A percentile compares a stretch with the other conserved stretches of the same genome.
These are phyloP conservation scores for Akanthomyces lecanii DNA, from an alignment of 2,329 filamentous ascomycete species.

Conservation along the genomic window DNA sequence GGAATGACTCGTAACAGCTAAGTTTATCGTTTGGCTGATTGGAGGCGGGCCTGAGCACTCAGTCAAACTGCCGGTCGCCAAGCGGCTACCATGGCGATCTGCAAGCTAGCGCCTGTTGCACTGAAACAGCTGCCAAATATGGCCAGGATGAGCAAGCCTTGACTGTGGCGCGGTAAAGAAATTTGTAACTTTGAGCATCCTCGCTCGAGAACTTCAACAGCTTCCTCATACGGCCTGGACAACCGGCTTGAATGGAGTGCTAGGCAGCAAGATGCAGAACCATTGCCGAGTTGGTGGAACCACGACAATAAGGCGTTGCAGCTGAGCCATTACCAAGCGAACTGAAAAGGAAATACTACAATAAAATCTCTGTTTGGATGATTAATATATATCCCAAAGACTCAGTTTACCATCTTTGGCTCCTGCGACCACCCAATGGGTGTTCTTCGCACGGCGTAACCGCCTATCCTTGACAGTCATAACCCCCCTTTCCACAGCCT, in stretches of 20 bases:
- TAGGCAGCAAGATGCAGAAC: no score
- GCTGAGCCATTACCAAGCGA: background rate
- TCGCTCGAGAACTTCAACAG: no score
- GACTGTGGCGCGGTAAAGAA: background rate
- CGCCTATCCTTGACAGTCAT: conserved; percentile 57
- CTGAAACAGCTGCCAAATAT: background rate
- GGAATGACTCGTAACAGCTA: background rate
- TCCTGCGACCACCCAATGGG: conserved; percentile 86
- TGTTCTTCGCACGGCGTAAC: conserved; percentile 58
- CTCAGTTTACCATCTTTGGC: conserved; percentile 95
- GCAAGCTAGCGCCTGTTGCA: background rate
- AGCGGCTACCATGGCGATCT: background rate
- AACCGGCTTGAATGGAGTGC: background rate
- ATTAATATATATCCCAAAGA: conserved; percentile 86
- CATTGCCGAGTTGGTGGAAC: background rate
- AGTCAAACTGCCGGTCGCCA: background rate
- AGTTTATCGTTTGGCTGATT: background rate
- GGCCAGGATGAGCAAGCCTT: background rate
- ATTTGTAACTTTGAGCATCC: no score
- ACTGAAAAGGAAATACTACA: background rate
- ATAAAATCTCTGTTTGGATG: background rate
- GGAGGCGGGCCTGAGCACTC: background rate
- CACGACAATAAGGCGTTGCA: no score
- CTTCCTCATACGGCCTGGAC: background rate
- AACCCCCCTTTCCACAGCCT: conserved; percentile 14